A percentile compares a stretch with the other conserved stretches of the same genome.
phyloP scores from a whole-genome alignment of 768 basidiomycete genomes.

The Russula olivacea region DNA sequence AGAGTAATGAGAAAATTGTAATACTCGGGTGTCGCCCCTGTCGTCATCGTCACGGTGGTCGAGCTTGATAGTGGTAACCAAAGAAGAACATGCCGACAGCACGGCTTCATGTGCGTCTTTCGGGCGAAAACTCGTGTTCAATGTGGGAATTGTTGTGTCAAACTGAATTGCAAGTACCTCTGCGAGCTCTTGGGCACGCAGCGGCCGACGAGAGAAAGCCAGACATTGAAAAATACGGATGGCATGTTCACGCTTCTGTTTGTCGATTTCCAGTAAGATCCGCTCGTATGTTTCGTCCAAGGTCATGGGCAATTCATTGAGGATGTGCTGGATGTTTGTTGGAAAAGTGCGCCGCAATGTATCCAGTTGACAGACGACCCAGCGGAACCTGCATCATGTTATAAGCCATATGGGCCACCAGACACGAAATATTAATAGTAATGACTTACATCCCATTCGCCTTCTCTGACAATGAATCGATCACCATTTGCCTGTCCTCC shows the following conservation, averaged over 20 bases:
- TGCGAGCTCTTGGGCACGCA: background rate
- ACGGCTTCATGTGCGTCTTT: background rate
- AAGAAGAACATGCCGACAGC: background rate
- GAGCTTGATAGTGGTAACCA: background rate
- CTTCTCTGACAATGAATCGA: background rate
- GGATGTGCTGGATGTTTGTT: background rate
- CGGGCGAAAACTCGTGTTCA: background rate
- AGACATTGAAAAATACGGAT: background rate
- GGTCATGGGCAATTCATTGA: background rate
- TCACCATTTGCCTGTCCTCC: background rate
- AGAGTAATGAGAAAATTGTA: constrained; percentile 4
- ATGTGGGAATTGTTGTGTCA: background rate
- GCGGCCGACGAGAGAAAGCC: background rate
- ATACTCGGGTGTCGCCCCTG: background rate
- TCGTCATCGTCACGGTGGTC: background rate
- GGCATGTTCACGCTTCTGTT: background rate
- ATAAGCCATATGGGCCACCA: background rate
- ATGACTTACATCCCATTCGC: background rate
- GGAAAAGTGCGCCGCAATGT: background rate
- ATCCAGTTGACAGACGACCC: background rate
- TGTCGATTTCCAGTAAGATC: background rate
- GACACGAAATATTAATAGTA: background rate
- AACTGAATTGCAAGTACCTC: background rate
- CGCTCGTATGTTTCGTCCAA: background rate
- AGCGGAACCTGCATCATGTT: background rate